Percentiles rank a stretch among this genome's conserved stretches.
phyloP scores from a whole-genome alignment of 1,284 basidiomycete genomes.

The Marasmius sp. region DNA sequence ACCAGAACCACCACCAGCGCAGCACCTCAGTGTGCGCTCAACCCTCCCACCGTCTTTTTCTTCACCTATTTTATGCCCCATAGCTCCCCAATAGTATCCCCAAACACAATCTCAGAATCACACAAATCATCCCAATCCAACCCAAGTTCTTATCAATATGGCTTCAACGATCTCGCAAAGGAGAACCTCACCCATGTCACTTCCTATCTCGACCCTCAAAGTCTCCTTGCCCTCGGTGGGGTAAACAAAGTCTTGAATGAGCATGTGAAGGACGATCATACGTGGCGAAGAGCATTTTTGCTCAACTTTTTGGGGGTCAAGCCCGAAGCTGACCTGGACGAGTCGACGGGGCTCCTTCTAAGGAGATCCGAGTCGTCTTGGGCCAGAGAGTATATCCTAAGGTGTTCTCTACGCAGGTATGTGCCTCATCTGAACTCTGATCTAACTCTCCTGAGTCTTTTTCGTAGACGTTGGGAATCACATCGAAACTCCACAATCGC shows the following conservation, averaged over 20 bases:
- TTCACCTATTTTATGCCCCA: conserved; percentile 54
- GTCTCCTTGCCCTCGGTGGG: conserved; percentile 58
- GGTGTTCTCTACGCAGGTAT: conserved; percentile 56
- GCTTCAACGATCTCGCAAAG: conserved; percentile 56
- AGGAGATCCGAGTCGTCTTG: conserved; percentile 59
- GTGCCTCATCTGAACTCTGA: background rate
- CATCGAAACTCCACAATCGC: conserved; percentile 61
- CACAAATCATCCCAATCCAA: conserved; percentile 20
- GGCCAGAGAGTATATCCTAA: conserved; percentile 64
- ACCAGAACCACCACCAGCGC: conserved; percentile 4
- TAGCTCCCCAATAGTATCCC: conserved; percentile 37
- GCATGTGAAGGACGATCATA: conserved; percentile 78
- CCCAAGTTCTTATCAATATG: conserved; percentile 48
- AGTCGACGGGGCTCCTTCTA: conserved; percentile 49
- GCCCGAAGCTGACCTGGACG: conserved; percentile 56
- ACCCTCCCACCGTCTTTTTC: background rate
- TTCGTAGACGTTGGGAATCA: conserved; percentile 67
- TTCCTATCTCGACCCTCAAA: conserved; percentile 68
- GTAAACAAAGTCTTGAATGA: conserved; percentile 58
- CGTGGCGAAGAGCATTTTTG: conserved; percentile 82
- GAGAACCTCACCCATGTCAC: conserved; percentile 82
- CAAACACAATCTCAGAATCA: conserved; percentile 28
- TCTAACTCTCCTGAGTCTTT: conserved; percentile 2
- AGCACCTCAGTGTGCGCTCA: conserved; percentile 12
- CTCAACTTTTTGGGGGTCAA: conserved; percentile 67